Evolutionary conservation across 1,139 yeast genomes (phyloP).

Genomic region (Yarrowia galli): DNA sequence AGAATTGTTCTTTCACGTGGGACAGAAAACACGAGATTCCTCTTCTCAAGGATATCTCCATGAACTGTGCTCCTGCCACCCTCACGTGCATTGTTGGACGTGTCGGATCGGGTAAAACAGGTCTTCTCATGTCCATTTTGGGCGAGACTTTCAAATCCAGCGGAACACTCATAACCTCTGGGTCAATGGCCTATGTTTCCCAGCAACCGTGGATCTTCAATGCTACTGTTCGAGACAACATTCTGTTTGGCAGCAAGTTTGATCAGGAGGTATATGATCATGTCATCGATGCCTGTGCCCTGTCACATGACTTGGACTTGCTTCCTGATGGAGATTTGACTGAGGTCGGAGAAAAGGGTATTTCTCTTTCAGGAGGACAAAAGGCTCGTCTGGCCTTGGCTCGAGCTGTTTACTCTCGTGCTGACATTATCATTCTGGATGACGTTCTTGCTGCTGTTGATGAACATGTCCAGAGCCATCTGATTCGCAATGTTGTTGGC

Average conservation of each 20-base stretch:
- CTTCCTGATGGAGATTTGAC: slow-evolving; percentile 85
- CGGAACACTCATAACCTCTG: slow-evolving; percentile 69
- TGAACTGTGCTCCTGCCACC: slow-evolving; percentile 64
- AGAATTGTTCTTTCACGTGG: slow-evolving; percentile 60
- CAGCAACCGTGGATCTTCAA: slow-evolving; percentile 87
- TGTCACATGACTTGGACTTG: slow-evolving; percentile 68
- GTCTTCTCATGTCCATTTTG: slow-evolving; percentile 65
- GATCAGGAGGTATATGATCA: slow-evolving; percentile 72
- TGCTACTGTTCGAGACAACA: slow-evolving; percentile 74
- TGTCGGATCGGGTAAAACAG: slow-evolving; percentile 82
- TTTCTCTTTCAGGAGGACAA: slow-evolving; percentile 89
- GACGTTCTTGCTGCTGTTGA: slow-evolving; percentile 85
- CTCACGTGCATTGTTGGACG: slow-evolving; percentile 76
- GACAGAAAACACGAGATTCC: slow-evolving; percentile 47
- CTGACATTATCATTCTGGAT: slow-evolving; percentile 80
- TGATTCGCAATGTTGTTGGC: slow-evolving; percentile 65
- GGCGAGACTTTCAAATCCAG: slow-evolving; percentile 64
- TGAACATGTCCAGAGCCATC: slow-evolving; percentile 78
- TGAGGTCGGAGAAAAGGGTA: slow-evolving; percentile 89
- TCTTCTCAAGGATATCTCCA: slow-evolving; percentile 58
- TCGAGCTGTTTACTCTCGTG: slow-evolving; percentile 84
- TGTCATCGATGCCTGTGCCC: slow-evolving; percentile 79
- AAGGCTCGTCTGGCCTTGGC: slow-evolving; percentile 87
- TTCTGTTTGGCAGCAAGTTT: slow-evolving; percentile 78
- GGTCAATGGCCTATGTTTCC: slow-evolving; percentile 79